Percentiles rank a stretch among this genome's conserved stretches.
phyloP scores from a whole-genome alignment of 106 monocot genomes.

The Narthecium ossifragum region DNA sequence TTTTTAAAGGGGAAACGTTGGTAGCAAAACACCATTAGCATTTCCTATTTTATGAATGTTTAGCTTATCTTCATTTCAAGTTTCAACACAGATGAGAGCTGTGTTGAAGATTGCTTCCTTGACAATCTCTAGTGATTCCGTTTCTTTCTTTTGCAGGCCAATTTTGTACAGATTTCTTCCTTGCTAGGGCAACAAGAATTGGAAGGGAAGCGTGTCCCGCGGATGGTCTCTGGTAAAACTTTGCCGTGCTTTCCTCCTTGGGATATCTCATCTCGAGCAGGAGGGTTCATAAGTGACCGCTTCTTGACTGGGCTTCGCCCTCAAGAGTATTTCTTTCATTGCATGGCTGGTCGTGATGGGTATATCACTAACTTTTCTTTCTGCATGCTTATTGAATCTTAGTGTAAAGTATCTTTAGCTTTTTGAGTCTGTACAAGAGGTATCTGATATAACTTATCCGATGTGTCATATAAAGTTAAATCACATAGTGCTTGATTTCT shows the following conservation, averaged over 20 bases:
- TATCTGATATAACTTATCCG: too few species aligned
- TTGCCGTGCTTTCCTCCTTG: constrained; percentile 94
- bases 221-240: constrained; percentile 95
- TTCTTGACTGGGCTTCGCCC: constrained; percentile 95
- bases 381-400: too few species aligned
- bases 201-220: constrained; percentile 93
- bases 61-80: too few species aligned
- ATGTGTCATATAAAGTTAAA: too few species aligned
- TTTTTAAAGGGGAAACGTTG: too few species aligned
- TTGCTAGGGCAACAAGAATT: constrained; percentile 94
- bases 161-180: constrained; percentile 94
- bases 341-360: constrained; percentile 99
- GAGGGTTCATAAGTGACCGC: constrained; percentile 91
- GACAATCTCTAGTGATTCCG: background rate
- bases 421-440: too few species aligned
- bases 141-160: constrained; percentile 46
- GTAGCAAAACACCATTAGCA: too few species aligned
- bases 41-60: too few species aligned
- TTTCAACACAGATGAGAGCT: background rate
- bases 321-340: constrained; percentile 97
- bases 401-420: too few species aligned
- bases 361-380: too few species aligned
- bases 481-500: too few species aligned
- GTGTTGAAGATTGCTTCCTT: background rate
- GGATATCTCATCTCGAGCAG: constrained; percentile 78